These are phyloP conservation scores for Cyclanthera cordifolia DNA, from an alignment of 306 rosid species.

Conservation along the genomic window DNA sequence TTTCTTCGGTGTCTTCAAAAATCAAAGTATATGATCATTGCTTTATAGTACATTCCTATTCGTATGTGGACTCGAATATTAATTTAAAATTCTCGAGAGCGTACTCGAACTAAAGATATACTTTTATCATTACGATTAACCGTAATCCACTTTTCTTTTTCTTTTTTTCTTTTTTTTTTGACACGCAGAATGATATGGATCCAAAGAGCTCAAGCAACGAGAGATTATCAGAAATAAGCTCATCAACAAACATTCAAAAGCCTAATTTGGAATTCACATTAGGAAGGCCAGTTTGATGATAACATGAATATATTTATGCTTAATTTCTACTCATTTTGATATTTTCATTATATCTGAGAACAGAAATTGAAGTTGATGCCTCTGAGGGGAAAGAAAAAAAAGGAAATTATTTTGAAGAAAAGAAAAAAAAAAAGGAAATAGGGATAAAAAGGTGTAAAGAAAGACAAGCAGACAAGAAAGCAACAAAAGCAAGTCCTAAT, in stretches of 20 bases:
- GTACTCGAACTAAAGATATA: background rate
- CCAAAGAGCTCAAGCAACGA: slow-evolving; percentile 54
- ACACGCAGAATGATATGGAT: slow-evolving; percentile 47
- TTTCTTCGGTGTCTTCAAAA: background rate
- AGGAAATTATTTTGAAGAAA: background rate
- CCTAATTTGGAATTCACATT: slow-evolving; percentile 62
- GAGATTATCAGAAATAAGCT: slow-evolving; percentile 54
- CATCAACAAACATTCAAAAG: slow-evolving; percentile 37
- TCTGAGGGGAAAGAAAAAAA: background rate
- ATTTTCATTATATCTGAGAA: slow-evolving; percentile 1
- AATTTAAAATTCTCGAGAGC: background rate
- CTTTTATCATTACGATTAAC: background rate
- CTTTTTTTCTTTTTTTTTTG: background rate
- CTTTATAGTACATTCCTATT: background rate
- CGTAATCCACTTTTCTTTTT: background rate
- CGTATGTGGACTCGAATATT: background rate
- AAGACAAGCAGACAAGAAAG: slow-evolving; percentile 14
- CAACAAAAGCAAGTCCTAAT: slow-evolving; percentile 10
- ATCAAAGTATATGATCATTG: background rate
- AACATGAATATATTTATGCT: background rate
- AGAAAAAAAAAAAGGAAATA: background rate
- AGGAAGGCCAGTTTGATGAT: slow-evolving; percentile 44
- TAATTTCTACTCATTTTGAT: slow-evolving; percentile 3
- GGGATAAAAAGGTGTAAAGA: background rate
- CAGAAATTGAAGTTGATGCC: background rate